These are phyloP conservation scores for Verticillium longisporum DNA, from an alignment of 2,329 filamentous ascomycete genomes.

Conservation along the genomic window DNA sequence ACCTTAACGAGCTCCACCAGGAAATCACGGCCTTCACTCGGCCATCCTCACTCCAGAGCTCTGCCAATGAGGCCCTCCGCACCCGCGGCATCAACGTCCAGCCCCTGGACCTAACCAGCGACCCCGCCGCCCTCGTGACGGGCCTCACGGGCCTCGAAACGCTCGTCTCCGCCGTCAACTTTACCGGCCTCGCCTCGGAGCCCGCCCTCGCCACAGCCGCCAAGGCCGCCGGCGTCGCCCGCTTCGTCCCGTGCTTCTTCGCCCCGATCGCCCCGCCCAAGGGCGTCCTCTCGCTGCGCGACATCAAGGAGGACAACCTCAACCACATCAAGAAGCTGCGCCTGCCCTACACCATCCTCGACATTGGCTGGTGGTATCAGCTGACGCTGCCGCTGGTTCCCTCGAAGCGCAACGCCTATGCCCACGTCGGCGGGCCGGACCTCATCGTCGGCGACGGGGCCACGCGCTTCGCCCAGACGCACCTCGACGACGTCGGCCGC, in stretches of 20 bases:
- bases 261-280: slow-evolving; percentile 33
- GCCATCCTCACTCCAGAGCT: slow-evolving; percentile 37
- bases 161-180: slow-evolving; percentile 34
- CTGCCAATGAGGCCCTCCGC: slow-evolving; percentile 29
- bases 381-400: slow-evolving; percentile 22
- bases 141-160: slow-evolving; percentile 20
- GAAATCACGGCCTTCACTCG: slow-evolving; percentile 41
- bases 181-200: slow-evolving; percentile 29
- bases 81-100: slow-evolving; percentile 35
- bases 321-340: slow-evolving; percentile 38
- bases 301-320: slow-evolving; percentile 40
- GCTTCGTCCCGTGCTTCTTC: slow-evolving; percentile 46
- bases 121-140: slow-evolving; percentile 10
- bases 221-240: slow-evolving; percentile 39
- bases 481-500: slow-evolving; percentile 44
- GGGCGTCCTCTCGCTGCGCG: slow-evolving; percentile 19
- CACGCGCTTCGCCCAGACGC: slow-evolving; percentile 32
- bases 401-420: slow-evolving; percentile 31
- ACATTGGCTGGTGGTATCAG: slow-evolving; percentile 54
- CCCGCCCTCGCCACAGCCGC: slow-evolving; percentile 39
- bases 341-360: slow-evolving; percentile 49
- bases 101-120: slow-evolving; percentile 31
- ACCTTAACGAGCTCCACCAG: slow-evolving; percentile 17
- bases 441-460: slow-evolving; percentile 38
- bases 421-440: slow-evolving; percentile 23